Evolutionary conservation across 345 rosid genomes (phyloP).

Genomic region (Citrus hindsii): DNA sequence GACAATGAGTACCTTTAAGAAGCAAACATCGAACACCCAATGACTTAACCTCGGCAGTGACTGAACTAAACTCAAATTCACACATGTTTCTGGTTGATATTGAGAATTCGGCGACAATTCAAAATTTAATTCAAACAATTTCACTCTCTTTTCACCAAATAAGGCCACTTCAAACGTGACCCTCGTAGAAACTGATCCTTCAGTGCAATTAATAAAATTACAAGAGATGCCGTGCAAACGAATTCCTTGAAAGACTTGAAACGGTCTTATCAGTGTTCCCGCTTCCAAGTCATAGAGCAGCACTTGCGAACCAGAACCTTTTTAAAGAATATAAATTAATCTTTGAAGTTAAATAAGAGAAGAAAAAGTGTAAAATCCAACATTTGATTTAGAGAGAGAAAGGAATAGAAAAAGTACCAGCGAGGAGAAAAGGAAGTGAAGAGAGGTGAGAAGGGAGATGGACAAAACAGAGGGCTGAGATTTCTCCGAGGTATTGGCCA

Average conservation of each 20-base stretch:
- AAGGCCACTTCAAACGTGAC: conserved; percentile 42
- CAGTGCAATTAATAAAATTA: conserved; percentile 9
- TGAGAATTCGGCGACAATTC: conserved; percentile 22
- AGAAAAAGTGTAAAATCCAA: not conserved
- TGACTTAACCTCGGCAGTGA: conserved; percentile 71
- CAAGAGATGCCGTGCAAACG: conserved; percentile 82
- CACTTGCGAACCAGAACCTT: conserved; percentile 86
- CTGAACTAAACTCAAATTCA: conserved; percentile 38
- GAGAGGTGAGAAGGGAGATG: conserved; percentile 48
- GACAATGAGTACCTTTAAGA: conserved; percentile 49
- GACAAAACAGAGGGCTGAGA: conserved; percentile 76
- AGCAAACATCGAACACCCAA: conserved; percentile 76
- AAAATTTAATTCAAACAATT: conserved; percentile 43
- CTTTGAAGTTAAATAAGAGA: not conserved
- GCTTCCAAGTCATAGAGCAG: conserved; percentile 56
- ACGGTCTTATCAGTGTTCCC: conserved; percentile 45
- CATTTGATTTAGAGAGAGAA: not conserved
- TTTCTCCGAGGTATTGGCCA: conserved; percentile 80
- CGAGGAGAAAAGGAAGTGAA: conserved; percentile 56
- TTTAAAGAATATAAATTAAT: not conserved
- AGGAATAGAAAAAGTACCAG: conserved; percentile 33
- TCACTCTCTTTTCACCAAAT: conserved; percentile 78
- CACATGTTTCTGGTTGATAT: conserved; percentile 14
- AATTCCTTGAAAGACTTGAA: conserved; percentile 78
- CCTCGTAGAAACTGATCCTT: conserved; percentile 16